Evolutionary conservation across 306 rosid genomes (phyloP).

Genomic region (Lathyrus aphaca): DNA sequence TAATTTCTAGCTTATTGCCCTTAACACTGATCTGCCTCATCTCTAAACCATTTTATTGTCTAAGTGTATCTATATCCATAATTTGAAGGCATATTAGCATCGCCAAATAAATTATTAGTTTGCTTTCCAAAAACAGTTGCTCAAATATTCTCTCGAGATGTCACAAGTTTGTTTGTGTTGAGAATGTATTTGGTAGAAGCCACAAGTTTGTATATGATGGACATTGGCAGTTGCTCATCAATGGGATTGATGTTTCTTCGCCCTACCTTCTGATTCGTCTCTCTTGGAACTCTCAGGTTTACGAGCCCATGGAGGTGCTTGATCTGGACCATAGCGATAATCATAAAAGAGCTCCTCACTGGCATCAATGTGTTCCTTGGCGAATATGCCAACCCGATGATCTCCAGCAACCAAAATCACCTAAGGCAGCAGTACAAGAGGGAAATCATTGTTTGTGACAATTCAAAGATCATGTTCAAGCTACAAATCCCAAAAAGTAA

Average conservation of each 20-base stretch:
- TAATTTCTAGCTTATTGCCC: slow-evolving; percentile 37
- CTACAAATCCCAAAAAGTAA: background rate
- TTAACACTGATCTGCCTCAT: slow-evolving; percentile 27
- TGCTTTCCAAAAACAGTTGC: slow-evolving; percentile 15
- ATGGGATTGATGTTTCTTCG: slow-evolving; percentile 96
- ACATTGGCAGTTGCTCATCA: slow-evolving; percentile 48
- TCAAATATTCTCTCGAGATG: slow-evolving; percentile 25
- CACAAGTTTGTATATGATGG: slow-evolving; percentile 39
- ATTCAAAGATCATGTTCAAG: slow-evolving; percentile 29
- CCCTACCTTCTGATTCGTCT: slow-evolving; percentile 88
- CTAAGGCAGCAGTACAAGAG: slow-evolving; percentile 48
- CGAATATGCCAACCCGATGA: slow-evolving; percentile 95
- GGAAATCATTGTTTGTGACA: slow-evolving; percentile 14
- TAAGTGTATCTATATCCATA: slow-evolving; percentile 24
- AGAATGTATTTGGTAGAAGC: slow-evolving; percentile 28
- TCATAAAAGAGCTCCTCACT: slow-evolving; percentile 97
- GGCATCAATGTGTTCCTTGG: slow-evolving; percentile 90
- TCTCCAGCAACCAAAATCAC: slow-evolving; percentile 98
- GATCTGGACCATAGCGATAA: slow-evolving; percentile 87
- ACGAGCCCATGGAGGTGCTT: slow-evolving; percentile 94
- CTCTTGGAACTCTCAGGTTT: slow-evolving; percentile 87
- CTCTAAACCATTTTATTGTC: slow-evolving; percentile 39
- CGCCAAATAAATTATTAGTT: slow-evolving; percentile 36
- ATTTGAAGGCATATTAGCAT: slow-evolving; percentile 32
- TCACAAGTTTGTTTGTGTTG: slow-evolving; percentile 29